Percentiles rank a stretch among this genome's conserved stretches.
These are phyloP conservation scores for Ophiostoma angusticollis DNA, from an alignment of 2,329 filamentous ascomycete species.

Conservation along the genomic window DNA sequence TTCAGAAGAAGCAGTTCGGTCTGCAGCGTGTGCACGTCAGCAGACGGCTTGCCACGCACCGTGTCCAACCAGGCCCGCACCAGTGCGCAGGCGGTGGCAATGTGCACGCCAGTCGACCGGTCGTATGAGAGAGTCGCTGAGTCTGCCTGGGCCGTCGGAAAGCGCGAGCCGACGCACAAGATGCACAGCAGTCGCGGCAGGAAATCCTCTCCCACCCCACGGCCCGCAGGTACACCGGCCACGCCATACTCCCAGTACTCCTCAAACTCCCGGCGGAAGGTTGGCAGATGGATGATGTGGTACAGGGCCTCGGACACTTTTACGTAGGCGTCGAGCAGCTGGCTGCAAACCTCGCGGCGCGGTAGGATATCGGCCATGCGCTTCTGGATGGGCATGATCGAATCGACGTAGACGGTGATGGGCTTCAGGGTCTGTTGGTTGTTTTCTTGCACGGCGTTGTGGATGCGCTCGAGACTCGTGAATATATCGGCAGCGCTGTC, in stretches of 20 bases:
- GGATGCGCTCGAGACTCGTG: constrained; percentile 31
- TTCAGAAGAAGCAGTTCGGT: constrained; percentile 40
- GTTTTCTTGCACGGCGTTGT: constrained; percentile 34
- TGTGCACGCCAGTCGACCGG: constrained; percentile 40
- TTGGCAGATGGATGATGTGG: constrained; percentile 38
- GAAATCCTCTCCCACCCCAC: constrained; percentile 25
- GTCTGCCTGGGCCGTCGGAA: constrained; percentile 36
- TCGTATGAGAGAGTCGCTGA: constrained; percentile 38
- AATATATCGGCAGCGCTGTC: constrained; percentile 31
- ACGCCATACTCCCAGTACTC: constrained; percentile 33
- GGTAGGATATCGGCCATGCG: constrained; percentile 46
- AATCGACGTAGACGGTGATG: constrained; percentile 44
- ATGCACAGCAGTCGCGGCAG: constrained; percentile 40
- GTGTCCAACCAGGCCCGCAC: constrained; percentile 41
- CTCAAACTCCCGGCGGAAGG: constrained; percentile 38
- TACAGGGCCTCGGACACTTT: constrained; percentile 39
- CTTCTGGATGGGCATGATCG: constrained; percentile 44
- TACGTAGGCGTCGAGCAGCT: constrained; percentile 36
- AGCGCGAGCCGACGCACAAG: constrained; percentile 40
- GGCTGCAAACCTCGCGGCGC: constrained; percentile 35
- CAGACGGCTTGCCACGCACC: constrained; percentile 37
- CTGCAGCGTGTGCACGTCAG: constrained; percentile 41
- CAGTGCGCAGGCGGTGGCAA: constrained; percentile 42
- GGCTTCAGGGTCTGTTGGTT: constrained; percentile 34
- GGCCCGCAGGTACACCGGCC: constrained; percentile 17